Base-by-base conservation (phyloP, 1,284 basidiomycete genomes). In the Bjerkandera adusta region DNA sequence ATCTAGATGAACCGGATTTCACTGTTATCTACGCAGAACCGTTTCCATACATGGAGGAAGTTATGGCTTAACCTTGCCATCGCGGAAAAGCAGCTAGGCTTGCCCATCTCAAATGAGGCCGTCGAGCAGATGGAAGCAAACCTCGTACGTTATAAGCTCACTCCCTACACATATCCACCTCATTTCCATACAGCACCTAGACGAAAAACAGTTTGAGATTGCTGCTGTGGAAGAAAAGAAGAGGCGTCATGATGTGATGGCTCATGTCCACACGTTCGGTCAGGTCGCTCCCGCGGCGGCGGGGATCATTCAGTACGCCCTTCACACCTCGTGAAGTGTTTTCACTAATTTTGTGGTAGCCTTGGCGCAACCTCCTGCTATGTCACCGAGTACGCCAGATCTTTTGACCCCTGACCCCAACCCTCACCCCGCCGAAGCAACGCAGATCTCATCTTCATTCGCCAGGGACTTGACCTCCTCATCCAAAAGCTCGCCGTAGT, bases 201-300 rank as follows among this genome's bases (percentile, higher is more conserved):
- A 94, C 53, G 88, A 85, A 35, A 81, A 85, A 36, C 97, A 99
- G 70, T 97, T 98, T 67, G 86, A 86, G 56, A 77, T 92, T 45
- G 96, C 96, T 2, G 94, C 93, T 0, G 75, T 81, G 53, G 97
- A 99, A 68, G 96, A 99, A 72, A 98, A 97, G 76, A 95, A 92
- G 68, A 75, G 97, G 22, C 79, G 96, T n/a, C 96, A 99, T 70
- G 96, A 98, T 69, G 95, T 98, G 43, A 99, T 99, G 96, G 96
- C 96, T 0, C 96, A 99, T 67, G 96, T 99, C 33, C 93, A 99
- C 70, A 96, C 93, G 7, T 99, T 97, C 66, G 96, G 96, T 10
- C 78, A 78, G 25, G 89, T 97, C 49, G 94, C 93, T 1, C 97
- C 97, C 12, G 89, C 92, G 36, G 96, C 96, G 12, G 96, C 96